Base-by-base conservation (phyloP, 169 alveolate genomes). In the Eimeria tenella region DNA sequence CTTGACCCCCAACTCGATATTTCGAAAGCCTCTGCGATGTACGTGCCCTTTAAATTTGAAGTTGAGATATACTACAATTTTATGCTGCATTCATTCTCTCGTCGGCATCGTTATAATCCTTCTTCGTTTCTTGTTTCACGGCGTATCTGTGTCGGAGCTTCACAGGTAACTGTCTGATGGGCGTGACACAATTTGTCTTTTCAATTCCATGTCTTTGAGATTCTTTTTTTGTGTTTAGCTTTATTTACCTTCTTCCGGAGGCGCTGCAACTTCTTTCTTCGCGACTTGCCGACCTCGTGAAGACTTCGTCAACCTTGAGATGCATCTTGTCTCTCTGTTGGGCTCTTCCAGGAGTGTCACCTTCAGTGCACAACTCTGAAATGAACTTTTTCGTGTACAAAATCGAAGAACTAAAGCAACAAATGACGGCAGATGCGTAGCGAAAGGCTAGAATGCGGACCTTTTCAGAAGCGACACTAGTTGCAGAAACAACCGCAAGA, bases 201-300 rank as follows among this genome's bases (percentile, higher is more conserved):
- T 31, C 42, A 31, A 31, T 31, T 31, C 42, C 2, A 31, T 2
- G 2, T 31, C 42, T 31, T 31, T 31, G 4, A 31, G 2, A 31
- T 0, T 31, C 42, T 31, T 31, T 11, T 74, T 49, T 13, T 42
- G 84, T 49, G 52, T 77, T 7, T 74, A 82, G 90, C 5, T 82
- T 82, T 25, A 55, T 82, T 19, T 82, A 82, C 49, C 90, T 82
- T 10, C 75, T 82, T 11, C 90, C 90, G 21, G 90, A 82, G 90
- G 90, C 90, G n/a, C 90, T 82, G 53, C 3, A 53, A 56, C 25
- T 82, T 52, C 75, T 82, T 71, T 49, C 65, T 0, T 74, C 90
- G 3, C 70, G 75, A 8, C 90, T 82, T 19, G 11, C 49, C 13
- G 55, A 56, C 8, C 90, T 82, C 21, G 75, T 65, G 19, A 71